Evolutionary conservation across 2,329 filamentous ascomycete species (phyloP).

Genomic region (Diaporthe nobilis): DNA sequence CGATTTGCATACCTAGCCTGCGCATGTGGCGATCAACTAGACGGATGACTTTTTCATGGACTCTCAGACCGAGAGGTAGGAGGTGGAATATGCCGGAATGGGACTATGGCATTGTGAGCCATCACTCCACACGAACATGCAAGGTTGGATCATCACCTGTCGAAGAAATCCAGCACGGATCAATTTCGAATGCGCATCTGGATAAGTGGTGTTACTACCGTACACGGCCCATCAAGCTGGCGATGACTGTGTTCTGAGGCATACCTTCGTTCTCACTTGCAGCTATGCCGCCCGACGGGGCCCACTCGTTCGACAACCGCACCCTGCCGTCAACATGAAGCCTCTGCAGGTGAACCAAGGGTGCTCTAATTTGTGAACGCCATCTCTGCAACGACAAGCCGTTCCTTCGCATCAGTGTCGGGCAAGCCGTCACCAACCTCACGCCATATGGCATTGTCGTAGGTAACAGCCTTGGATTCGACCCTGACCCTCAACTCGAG

Average conservation of each 20-base stretch:
- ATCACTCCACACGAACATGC: neutral
- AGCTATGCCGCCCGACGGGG: slow-evolving; percentile 79
- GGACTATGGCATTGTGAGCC: slow-evolving; percentile 65
- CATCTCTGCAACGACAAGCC: slow-evolving; percentile 9
- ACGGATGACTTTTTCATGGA: slow-evolving; percentile 88
- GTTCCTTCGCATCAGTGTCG: slow-evolving; percentile 1
- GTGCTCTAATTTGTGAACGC: slow-evolving; percentile 9
- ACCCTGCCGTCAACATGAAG: slow-evolving; percentile 46
- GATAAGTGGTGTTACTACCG: slow-evolving; percentile 17
- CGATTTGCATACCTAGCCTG: slow-evolving; percentile 68
- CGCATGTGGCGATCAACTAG: slow-evolving; percentile 93
- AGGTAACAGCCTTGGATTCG: neutral
- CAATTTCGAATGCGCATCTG: slow-evolving; percentile 77
- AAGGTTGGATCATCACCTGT: slow-evolving; percentile 65
- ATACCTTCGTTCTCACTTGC: slow-evolving; percentile 68
- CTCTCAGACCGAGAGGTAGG: slow-evolving; percentile 86
- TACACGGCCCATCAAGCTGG: neutral
- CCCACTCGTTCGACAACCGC: slow-evolving; percentile 83
- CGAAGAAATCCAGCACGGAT: slow-evolving; percentile 80
- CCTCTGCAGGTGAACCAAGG: slow-evolving; percentile 21
- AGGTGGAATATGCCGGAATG: slow-evolving; percentile 94
- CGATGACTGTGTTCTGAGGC: slow-evolving; percentile 24
- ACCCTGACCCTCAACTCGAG: neutral
- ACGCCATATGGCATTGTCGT: slow-evolving; percentile 38
- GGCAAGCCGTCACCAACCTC: slow-evolving; percentile 23